Conservation (phyloP, 345 rosid species). For the Balakata baccata region DNA sequence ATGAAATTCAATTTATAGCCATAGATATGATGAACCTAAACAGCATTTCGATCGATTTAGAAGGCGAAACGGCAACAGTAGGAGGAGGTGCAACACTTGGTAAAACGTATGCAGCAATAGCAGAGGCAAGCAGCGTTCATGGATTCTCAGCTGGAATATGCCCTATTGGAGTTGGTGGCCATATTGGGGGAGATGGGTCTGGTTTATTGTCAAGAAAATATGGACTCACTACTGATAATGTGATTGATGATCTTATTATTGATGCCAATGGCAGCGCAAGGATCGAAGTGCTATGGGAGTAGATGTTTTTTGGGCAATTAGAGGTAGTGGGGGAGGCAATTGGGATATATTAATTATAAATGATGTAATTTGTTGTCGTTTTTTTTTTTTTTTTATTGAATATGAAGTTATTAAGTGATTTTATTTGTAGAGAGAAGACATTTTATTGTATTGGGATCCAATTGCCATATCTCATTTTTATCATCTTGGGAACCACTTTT, state of each 20-base stretch:
- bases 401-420: no score
- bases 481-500: no score
- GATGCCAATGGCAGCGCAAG: constrained; percentile 14
- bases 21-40: constrained; percentile 31
- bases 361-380: no score
- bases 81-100: constrained; percentile 36
- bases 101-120: constrained; percentile 19
- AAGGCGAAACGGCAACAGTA: constrained; percentile 15
- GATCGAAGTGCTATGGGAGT: constrained; percentile 29
- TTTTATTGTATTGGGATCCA: no score
- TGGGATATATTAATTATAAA: no score
- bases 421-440: no score
- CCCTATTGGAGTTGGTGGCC: constrained; percentile 33
- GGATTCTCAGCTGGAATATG: constrained; percentile 33
- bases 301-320: constrained; percentile 32
- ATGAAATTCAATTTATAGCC: constrained; percentile 14
- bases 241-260: constrained; percentile 26
- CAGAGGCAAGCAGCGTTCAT: constrained; percentile 19
- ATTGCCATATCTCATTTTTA: no score
- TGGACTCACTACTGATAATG: constrained; percentile 31
- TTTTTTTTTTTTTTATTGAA: no score
- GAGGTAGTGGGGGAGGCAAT: constrained; percentile 31
- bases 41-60: constrained; percentile 13
- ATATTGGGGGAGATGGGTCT: constrained; percentile 28
- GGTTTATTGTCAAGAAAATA: constrained; percentile 27